These are phyloP conservation scores for Huiozyma naganishii DNA, from an alignment of 805 yeast species.

Conservation along the genomic window DNA sequence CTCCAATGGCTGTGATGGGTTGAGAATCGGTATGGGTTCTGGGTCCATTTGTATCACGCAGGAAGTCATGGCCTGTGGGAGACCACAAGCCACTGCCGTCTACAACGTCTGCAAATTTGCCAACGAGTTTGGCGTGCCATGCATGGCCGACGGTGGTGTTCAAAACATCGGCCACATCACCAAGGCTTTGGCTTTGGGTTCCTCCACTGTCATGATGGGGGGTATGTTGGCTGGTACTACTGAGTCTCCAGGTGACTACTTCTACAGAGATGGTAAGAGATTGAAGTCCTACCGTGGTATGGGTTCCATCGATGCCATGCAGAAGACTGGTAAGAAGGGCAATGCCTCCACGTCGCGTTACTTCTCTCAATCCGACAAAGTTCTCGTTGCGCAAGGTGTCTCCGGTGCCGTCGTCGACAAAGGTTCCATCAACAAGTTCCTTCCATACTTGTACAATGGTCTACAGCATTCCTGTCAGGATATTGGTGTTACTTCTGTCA, in stretches of 20 bases:
- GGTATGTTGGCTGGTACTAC: conserved; percentile 97
- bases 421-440: conserved; percentile 86
- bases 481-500: conserved; percentile 71
- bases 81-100: conserved; percentile 99
- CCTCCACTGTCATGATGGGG: conserved; percentile 98
- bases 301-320: conserved; percentile 99
- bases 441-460: conserved; percentile 91
- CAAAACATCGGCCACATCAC: conserved; percentile 97
- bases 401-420: conserved; percentile 94
- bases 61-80: conserved; percentile 99
- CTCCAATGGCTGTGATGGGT: conserved; percentile 93
- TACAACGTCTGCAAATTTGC: conserved; percentile 91
- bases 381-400: conserved; percentile 98
- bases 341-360: conserved; percentile 97
- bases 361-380: conserved; percentile 91
- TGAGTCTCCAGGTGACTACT: conserved; percentile 97
- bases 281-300: conserved; percentile 96
- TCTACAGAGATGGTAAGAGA: conserved; percentile 96
- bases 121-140: conserved; percentile 91
- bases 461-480: conserved; percentile 98
- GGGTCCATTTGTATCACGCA: conserved; percentile 99
- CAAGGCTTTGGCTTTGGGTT: conserved; percentile 94
- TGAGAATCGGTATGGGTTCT: conserved; percentile 99
- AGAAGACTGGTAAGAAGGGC: conserved; percentile 73
- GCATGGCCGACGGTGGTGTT: conserved; percentile 99